phyloP scores from a whole-genome alignment of 306 rosid genomes.

The Glycine tomentella region DNA sequence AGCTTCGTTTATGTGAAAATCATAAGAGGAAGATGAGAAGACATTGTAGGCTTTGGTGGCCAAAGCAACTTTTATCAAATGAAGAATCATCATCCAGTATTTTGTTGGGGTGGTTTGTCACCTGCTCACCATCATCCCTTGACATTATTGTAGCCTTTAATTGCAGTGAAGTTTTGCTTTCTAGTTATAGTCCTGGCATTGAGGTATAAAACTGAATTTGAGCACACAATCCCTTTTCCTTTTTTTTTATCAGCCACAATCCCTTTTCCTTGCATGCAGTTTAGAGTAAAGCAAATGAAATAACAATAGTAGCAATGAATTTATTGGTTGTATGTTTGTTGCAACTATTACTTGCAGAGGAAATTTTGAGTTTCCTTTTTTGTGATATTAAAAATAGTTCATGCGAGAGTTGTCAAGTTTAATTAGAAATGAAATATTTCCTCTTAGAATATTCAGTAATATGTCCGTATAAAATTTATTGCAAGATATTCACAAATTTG shows the following conservation, averaged over 20 bases:
- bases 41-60: constrained; percentile 97
- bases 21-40: constrained; percentile 57
- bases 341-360: constrained; percentile 28
- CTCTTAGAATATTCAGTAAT: constrained; percentile 26
- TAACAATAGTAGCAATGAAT: constrained; percentile 12
- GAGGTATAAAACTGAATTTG: constrained; percentile 62
- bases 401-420: constrained; percentile 10
- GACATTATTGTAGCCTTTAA: constrained; percentile 80
- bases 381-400: constrained; percentile 28
- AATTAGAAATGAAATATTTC: neutral
- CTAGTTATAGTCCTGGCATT: constrained; percentile 51
- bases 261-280: neutral
- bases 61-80: constrained; percentile 65
- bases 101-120: constrained; percentile 87
- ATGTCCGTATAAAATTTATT: constrained; percentile 34
- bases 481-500: neutral
- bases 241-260: no score
- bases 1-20: constrained; percentile 40
- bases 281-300: constrained; percentile 23
- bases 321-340: constrained; percentile 23
- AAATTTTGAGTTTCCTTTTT: constrained; percentile 23
- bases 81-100: constrained; percentile 57
- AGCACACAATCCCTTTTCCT: constrained; percentile 8
- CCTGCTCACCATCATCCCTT: constrained; percentile 66
- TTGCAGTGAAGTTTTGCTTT: constrained; percentile 55